phyloP scores from a whole-genome alignment of 176 grass and related monocot genomes.

The Themeda triandra region DNA sequence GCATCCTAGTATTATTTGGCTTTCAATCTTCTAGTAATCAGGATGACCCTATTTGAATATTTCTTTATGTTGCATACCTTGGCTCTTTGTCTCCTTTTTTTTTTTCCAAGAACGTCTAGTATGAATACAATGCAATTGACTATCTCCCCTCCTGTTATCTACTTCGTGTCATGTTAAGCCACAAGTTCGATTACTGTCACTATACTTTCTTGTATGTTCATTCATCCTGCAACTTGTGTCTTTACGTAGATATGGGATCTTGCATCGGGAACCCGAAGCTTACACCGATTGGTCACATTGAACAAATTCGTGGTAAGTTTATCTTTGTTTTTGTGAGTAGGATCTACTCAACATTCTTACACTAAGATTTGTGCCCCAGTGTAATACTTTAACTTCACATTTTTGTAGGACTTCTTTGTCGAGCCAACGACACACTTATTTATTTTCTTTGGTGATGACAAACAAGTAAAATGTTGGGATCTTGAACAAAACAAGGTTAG shows the following conservation, averaged over 20 bases:
- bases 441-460: conserved; percentile 99
- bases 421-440: conserved; percentile 87
- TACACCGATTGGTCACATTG: conserved; percentile 93
- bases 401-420: conserved; percentile 86
- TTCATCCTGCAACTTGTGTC: background rate
- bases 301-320: conserved; percentile 85
- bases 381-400: conserved; percentile 20
- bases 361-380: background rate
- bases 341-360: background rate
- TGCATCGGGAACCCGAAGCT: conserved; percentile 90
- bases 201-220: background rate
- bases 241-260: conserved; percentile 95
- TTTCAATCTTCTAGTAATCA: background rate
- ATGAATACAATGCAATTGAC: background rate
- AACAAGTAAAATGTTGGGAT: conserved; percentile 99
- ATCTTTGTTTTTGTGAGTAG: background rate
- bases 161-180: background rate
- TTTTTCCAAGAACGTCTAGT: background rate
- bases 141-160: background rate
- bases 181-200: background rate
- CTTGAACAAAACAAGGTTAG: conserved; percentile 99
- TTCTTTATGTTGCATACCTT: background rate
- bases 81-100: background rate
- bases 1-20: background rate
- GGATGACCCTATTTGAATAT: background rate